phyloP scores from a whole-genome alignment of 2,329 filamentous ascomycete genomes.

The Achaetomium macrosporum region DNA sequence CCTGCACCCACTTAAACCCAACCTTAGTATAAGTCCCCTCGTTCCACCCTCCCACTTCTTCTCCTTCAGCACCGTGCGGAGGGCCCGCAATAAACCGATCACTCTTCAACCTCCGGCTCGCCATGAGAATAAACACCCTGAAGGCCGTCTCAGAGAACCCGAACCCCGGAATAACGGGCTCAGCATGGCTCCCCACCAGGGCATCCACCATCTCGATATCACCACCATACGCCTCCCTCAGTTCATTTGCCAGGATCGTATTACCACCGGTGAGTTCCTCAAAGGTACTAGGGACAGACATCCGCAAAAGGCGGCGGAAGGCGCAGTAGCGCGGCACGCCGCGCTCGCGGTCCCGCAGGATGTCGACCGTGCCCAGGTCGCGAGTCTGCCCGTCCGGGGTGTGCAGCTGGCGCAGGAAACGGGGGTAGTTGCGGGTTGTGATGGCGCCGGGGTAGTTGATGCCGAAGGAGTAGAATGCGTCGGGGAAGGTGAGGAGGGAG shows the following conservation, averaged over 20 bases:
- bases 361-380: conserved; percentile 42
- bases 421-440: conserved; percentile 33
- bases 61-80: too few species aligned
- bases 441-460: conserved; percentile 44
- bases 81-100: too few species aligned
- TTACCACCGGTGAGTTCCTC: conserved; percentile 36
- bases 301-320: conserved; percentile 40
- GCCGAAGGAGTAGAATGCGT: conserved; percentile 41
- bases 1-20: too few species aligned
- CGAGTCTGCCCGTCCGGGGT: conserved; percentile 37
- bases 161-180: conserved; percentile 40
- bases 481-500: conserved; percentile 26
- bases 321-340: conserved; percentile 41
- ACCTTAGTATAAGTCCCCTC: too few species aligned
- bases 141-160: conserved; percentile 45
- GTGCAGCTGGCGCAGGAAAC: conserved; percentile 36
- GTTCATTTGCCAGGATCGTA: conserved; percentile 30
- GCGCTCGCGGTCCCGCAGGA: conserved; percentile 42
- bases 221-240: conserved; percentile 34
- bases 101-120: conserved; percentile 37
- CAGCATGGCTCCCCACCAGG: conserved; percentile 37
- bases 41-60: too few species aligned
- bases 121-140: conserved; percentile 41
- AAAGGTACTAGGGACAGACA: conserved; percentile 33
- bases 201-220: conserved; percentile 39